Conservation (phyloP, 202 grass and related monocot genomes). For the Hordeum pubiflorum region DNA sequence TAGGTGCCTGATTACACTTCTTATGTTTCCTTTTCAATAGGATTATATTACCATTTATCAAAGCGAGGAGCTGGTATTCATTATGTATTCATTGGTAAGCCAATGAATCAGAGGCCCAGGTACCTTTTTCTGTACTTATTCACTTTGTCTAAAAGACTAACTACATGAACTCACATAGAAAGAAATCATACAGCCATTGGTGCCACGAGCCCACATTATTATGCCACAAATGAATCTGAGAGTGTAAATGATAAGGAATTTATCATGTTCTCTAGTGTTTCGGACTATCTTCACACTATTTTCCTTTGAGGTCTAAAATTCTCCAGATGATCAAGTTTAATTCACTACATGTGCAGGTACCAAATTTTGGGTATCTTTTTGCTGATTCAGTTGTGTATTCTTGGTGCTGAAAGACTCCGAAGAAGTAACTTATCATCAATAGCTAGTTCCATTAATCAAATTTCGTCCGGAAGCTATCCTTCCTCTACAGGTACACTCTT, state of each 20-base stretch:
- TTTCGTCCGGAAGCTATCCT: conserved; percentile 47
- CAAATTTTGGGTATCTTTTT: conserved; percentile 96
- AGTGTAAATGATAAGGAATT: background rate
- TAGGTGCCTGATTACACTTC: conserved; percentile 28
- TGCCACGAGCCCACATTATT: background rate
- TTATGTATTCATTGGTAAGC: conserved; percentile 97
- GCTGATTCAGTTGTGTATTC: conserved; percentile 88
- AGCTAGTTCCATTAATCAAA: conserved; percentile 77
- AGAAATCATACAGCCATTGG: background rate
- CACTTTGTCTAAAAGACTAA: background rate
- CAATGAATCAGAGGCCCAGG: conserved; percentile 92
- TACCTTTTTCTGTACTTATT: conserved; percentile 29
- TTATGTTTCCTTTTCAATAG: conserved; percentile 39
- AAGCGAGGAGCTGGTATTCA: conserved; percentile 89
- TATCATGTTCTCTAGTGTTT: background rate
- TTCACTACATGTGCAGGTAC: conserved; percentile 52
- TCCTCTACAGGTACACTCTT: conserved; percentile 49
- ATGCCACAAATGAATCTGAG: background rate
- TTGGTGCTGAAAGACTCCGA: conserved; percentile 77
- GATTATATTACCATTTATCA: conserved; percentile 93
- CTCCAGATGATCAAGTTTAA: background rate
- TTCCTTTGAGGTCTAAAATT: background rate
- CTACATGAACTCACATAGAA: background rate
- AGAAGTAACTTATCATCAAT: conserved; percentile 88
- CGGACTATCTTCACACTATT: background rate